Evolutionary conservation across 2,329 filamentous ascomycete species (phyloP).

Genomic region (Corinectria fuckeliana): DNA sequence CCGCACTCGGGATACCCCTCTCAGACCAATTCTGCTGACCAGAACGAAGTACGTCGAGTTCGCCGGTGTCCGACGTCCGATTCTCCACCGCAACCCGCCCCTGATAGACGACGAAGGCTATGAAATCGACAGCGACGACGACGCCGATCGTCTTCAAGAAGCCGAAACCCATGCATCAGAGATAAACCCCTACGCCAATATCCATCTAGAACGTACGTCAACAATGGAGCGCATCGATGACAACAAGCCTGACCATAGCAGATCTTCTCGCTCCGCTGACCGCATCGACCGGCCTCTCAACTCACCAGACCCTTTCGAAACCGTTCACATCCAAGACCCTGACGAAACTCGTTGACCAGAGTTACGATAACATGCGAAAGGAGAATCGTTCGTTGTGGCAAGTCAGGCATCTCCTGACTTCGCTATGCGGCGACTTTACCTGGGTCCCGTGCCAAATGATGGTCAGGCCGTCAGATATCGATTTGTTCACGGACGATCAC

Average conservation of each 20-base stretch:
- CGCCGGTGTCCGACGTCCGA: constrained; percentile 73
- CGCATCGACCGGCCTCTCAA: constrained; percentile 74
- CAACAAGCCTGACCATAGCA: constrained; percentile 47
- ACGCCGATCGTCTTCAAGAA: constrained; percentile 68
- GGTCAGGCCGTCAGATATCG: constrained; percentile 61
- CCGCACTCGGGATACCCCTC: constrained; percentile 31
- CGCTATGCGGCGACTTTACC: constrained; percentile 76
- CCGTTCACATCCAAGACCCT: constrained; percentile 78
- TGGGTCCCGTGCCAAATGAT: constrained; percentile 69
- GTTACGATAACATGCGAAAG: constrained; percentile 73
- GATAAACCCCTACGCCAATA: constrained; percentile 75
- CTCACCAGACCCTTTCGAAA: constrained; percentile 75
- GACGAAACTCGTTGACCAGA: constrained; percentile 72
- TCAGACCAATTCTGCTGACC: constrained; percentile 34
- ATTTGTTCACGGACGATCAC: constrained; percentile 59
- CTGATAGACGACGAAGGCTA: constrained; percentile 81
- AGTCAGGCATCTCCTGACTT: constrained; percentile 75
- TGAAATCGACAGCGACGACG: constrained; percentile 75
- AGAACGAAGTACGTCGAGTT: constrained; percentile 69
- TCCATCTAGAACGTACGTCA: constrained; percentile 72
- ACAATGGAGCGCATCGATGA: constrained; percentile 1
- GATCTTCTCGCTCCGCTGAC: constrained; percentile 79
- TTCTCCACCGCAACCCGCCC: constrained; percentile 76
- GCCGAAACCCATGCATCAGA: constrained; percentile 69
- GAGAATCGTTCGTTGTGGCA: constrained; percentile 77